Base-by-base conservation (phyloP, 1,284 basidiomycete genomes). In the Apiotrichum sp. region DNA sequence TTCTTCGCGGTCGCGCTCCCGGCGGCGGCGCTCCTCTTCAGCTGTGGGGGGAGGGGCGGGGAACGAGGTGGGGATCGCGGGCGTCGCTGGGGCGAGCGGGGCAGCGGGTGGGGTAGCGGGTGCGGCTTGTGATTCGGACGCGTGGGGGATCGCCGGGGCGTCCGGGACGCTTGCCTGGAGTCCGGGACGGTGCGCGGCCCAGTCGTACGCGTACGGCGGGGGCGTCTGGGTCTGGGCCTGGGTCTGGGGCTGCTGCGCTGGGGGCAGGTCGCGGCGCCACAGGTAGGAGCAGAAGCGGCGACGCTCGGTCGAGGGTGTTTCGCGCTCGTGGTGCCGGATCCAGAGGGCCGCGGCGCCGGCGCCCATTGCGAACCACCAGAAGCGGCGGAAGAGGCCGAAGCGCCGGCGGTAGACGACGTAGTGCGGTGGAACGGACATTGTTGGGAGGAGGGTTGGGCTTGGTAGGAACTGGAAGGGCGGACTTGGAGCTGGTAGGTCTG, bases 321-420 rank as follows among this genome's bases (percentile, higher is more conserved):
- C 7, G 41, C n/a, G 40, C 31, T 6, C 13, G 6, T 43, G n/a
- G 35, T 40, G 35, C 43, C 36, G 51, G n/a, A 40, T 44, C 54
- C 48, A 51, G n/a, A 46, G 39, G 5, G 49, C 16, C 22, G 49
- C 54, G 10, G 45, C 49, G 11, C 44, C 45, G 32, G 45, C 54
- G 16, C 54, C 54, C 33, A 56, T 29, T 38, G 34, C 54, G 40
- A 56, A 56, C 54, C 54, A 56, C 38, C 36, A 47, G 31, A 56
- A 32, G 34, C 54, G 54, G 44, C 54, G 48, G 33, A 47, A 40
- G 35, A 46, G 3, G 44, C 49, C 49, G 34, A 51, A 51, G 11
- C 49, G 49, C 16, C 49, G 45, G 38, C 43, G 52, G 38, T 53
- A 47, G 32, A 42, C 31, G 40, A 33, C 31, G 13, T 42, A 36